Evolutionary conservation across 2,329 filamentous ascomycete genomes (phyloP), one percentile per base, ranked within the genome.

Genomic region (Boeremia lycopersici): DNA sequence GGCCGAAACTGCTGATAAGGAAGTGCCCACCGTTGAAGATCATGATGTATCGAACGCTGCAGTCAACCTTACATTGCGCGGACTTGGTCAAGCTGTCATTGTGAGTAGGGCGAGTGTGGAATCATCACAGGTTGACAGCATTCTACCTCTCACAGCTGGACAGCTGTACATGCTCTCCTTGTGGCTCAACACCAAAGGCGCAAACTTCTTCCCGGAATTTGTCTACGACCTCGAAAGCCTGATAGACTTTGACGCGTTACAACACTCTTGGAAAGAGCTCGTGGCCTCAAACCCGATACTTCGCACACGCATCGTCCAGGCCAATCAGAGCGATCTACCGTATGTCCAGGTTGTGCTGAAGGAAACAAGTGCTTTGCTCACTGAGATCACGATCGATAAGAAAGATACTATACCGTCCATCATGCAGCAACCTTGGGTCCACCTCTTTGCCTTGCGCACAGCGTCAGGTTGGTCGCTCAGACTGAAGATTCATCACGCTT

Each of bases 81-180:
- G 65, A 1, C 56, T 86, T 3, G 68, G 83, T 13, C 56, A 76
- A 0, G 29, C 68, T 0, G 46, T 57, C 0, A 56, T 87, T 0
- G 57, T 86, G 1, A 28, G 61, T 0, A 48, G 65, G 1, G 70
- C 77, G 8, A 76, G 77, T 0, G 69, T 89, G 0, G 53, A 75
- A 0, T 17, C 65, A 1, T 60, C 77, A 0, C 70, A 82, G 4
- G 74, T 90, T 11, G 83, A 89, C 54, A 68, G 67, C 0, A 61
- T 89, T 0, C 71, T 93, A 1, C 91, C 91, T 1, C 86, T 87
- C 2, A 86, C 90, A 3, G 82, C 91, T 2, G 90, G 91, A 65
- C 92, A 97, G 70, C 76, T 85, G 0, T 93, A 95, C 72, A 91
- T 95, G 86, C 78, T 97, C 25, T 86, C 85, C 13, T 82, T 85